phyloP scores from a whole-genome alignment of 176 grass and related monocot genomes.

The Rhynchospora breviuscula region DNA sequence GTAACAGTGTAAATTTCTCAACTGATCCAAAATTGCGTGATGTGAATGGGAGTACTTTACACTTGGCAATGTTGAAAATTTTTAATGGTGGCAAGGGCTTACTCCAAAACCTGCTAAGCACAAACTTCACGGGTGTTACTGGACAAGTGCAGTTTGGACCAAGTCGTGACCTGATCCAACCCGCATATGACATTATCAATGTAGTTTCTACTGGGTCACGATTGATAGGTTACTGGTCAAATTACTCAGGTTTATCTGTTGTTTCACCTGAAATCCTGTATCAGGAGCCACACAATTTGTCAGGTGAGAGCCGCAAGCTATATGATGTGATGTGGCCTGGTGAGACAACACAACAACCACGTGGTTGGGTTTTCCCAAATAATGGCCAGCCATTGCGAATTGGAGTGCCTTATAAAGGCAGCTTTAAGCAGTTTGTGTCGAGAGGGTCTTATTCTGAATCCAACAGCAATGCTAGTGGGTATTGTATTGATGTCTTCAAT shows the following conservation, averaged over 20 bases:
- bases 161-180: slow-evolving; percentile 44
- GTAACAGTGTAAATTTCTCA: slow-evolving; percentile 50
- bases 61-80: slow-evolving; percentile 45
- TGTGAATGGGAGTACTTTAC: slow-evolving; percentile 48
- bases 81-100: slow-evolving; percentile 56
- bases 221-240: slow-evolving; percentile 76
- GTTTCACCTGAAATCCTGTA: slow-evolving; percentile 56
- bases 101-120: slow-evolving; percentile 53
- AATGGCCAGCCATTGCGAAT: slow-evolving; percentile 63
- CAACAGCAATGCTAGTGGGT: slow-evolving; percentile 44
- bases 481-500: slow-evolving; percentile 66
- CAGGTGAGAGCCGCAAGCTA: slow-evolving; percentile 34
- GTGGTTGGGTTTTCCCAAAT: slow-evolving; percentile 72
- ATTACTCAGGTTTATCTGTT: slow-evolving; percentile 61
- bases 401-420: slow-evolving; percentile 65
- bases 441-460: slow-evolving; percentile 22
- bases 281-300: slow-evolving; percentile 47
- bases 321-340: slow-evolving; percentile 61
- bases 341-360: slow-evolving; percentile 28
- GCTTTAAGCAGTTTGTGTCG: slow-evolving; percentile 73
- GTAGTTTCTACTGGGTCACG: slow-evolving; percentile 30
- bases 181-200: slow-evolving; percentile 75
- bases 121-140: slow-evolving; percentile 69
- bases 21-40: slow-evolving; percentile 48
- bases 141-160: slow-evolving; percentile 54